Base-by-base conservation (phyloP, 768 basidiomycete genomes). In the Pleurotus ostreatus region DNA sequence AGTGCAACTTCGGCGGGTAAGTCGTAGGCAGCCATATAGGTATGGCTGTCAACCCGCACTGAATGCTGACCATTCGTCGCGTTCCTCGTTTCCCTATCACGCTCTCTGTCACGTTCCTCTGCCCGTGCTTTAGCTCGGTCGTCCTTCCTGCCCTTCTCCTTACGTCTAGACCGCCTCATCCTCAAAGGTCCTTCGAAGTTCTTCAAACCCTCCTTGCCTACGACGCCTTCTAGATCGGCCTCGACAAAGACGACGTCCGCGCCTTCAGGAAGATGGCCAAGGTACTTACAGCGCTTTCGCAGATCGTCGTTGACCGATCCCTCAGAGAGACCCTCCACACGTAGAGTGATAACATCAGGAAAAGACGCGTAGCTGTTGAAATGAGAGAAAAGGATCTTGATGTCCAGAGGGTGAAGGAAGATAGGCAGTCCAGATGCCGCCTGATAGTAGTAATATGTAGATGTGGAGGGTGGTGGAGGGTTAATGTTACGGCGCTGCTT, bases 371-470 rank as follows among this genome's bases (percentile, higher is more conserved):
- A 98, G 59, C 77, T 78, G 64, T 79, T 78, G 70, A 86, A 98
- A 67, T 95, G 88, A 11, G 92, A 81, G 43, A 94, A 77, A 22
- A 99, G 78, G 59, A 97, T 93, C 71, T 86, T 89, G 71, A 97
- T 98, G 68, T 99, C 96, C 26, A 99, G 80, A 2, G 96, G 96
- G 65, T 97, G 94, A 9, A 99, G 83, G 77, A 91, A 99, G 62
- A 97, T 79, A 8, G 93, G 89, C 56, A 90, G 78, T 11, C 97
- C 97, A 1, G 92, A 90, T 0, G 92, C 85, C 15, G 94, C 89
- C 69, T 98, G 97, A 69, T 98, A 99, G 71, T 89, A 99, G 67
- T 89, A 94, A 72, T 96, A 99, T 7, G 92, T 88, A 8, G 92
- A 88, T 13, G 90, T 89, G 15, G 90, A 89, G 15, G 88, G 90